Percentiles rank a stretch among this genome's conserved stretches.
These are phyloP conservation scores for Barnettozyma salicaria DNA, from an alignment of 805 yeast genomes.

Conservation along the genomic window DNA sequence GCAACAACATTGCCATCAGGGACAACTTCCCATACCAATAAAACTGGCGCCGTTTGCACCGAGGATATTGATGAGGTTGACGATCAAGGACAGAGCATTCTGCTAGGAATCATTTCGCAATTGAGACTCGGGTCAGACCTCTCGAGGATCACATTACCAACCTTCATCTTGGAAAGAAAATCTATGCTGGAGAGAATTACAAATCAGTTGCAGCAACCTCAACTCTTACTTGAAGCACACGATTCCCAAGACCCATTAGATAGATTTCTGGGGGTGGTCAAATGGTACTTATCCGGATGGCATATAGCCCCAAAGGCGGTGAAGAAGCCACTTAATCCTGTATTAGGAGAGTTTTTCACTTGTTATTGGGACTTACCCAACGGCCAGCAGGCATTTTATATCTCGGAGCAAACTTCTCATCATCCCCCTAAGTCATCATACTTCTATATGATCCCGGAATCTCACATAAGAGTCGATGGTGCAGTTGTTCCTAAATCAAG, in stretches of 20 bases:
- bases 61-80: conserved; percentile 92
- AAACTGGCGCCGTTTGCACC: conserved; percentile 24
- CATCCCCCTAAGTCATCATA: conserved; percentile 98
- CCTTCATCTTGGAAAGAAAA: conserved; percentile 90
- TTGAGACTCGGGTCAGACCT: conserved; percentile 89
- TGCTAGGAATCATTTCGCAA: conserved; percentile 84
- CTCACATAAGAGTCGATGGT: conserved; percentile 83
- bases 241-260: conserved; percentile 48
- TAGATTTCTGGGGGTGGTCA: conserved; percentile 68
- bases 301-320: conserved; percentile 98
- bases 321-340: conserved; percentile 93
- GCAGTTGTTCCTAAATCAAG: conserved; percentile 79
- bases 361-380: conserved; percentile 90
- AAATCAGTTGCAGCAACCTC: conserved; percentile 78
- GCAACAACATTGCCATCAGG: background rate
- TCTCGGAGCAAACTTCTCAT: conserved; percentile 93
- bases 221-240: conserved; percentile 66
- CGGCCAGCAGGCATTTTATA: conserved; percentile 66
- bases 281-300: conserved; percentile 95
- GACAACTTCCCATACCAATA: background rate
- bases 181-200: conserved; percentile 95
- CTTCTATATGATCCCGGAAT: conserved; percentile 79
- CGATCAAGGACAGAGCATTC: conserved; percentile 79
- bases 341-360: conserved; percentile 83
- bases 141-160: conserved; percentile 87